Evolutionary conservation across 1,284 basidiomycete genomes (phyloP).

Genomic region (Sparassis latifolia): DNA sequence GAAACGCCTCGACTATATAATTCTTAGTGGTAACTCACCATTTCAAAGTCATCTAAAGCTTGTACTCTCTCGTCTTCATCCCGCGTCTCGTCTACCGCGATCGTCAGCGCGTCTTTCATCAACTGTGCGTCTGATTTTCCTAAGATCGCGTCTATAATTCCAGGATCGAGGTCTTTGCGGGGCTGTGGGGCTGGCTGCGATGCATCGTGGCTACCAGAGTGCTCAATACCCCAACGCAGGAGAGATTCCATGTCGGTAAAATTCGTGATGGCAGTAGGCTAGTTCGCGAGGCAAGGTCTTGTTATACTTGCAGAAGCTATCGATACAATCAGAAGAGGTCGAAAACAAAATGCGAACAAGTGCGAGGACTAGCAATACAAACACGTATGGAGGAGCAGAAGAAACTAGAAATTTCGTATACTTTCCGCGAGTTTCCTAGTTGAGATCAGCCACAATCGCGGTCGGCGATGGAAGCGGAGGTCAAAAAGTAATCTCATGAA

Average conservation of each 20-base stretch:
- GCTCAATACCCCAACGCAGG: slow-evolving; percentile 69
- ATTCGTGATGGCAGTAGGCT: not conserved
- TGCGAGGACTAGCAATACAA: not conserved
- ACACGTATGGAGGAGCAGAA: slow-evolving; percentile 10
- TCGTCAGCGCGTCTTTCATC: slow-evolving; percentile 82
- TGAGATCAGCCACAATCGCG: not conserved
- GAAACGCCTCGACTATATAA: not conserved
- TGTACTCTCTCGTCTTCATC: slow-evolving; percentile 64
- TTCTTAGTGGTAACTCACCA: slow-evolving; percentile 47
- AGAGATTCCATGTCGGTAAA: slow-evolving; percentile 54
- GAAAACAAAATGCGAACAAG: slow-evolving; percentile 5
- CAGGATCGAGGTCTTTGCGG: slow-evolving; percentile 60
- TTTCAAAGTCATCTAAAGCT: slow-evolving; percentile 92
- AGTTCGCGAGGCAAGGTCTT: not conserved
- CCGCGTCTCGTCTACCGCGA: slow-evolving; percentile 60
- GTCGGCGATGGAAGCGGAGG: not conserved
- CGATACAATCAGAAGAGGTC: slow-evolving; percentile 8
- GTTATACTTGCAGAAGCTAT: not conserved
- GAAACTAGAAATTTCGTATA: slow-evolving; percentile 16
- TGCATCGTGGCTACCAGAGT: slow-evolving; percentile 38
- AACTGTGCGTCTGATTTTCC: slow-evolving; percentile 80
- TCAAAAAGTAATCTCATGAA: not conserved
- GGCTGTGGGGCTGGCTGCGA: slow-evolving; percentile 26
- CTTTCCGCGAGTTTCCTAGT: not conserved
- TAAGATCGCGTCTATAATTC: slow-evolving; percentile 79